Evolutionary conservation across 2,329 filamentous ascomycete genomes (phyloP), one percentile per base, ranked within the genome.

Genomic region (Fusarium goolgardi): DNA sequence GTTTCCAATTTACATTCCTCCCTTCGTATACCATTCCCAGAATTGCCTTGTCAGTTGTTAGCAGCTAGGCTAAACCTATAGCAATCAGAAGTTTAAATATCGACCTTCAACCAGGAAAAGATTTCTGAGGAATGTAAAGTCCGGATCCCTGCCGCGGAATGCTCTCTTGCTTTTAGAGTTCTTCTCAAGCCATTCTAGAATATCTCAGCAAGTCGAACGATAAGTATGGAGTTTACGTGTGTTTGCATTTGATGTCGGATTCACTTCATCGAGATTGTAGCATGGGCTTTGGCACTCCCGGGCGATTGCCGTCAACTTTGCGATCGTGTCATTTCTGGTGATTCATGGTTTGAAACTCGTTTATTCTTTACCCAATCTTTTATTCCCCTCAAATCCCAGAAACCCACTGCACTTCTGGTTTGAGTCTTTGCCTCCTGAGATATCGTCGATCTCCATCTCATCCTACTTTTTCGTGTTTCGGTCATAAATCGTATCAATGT

Each of bases 321-420:
- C n/a, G 15, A 45, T 25, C 15, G 15, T 6, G 7, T 3, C 12
- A 12, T 25, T 21, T 12, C 18, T 27, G 3, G 12, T 12, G 15
- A n/a, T 12, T 41, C 13, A 9, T 15, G 11, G 8, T 35, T 31
- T 16, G n/a, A 23, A 41, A 13, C 32, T 45, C n/a, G 8, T 53
- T 18, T 40, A 64, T 47, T 52, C 10, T 29, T 1, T 39, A 21
- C 25, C 18, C n/a, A 44, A 27, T 34, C n/a, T 25, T 52, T 50
- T 43, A 50, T 41, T 39, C 16, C 27, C 13, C 23, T 29, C 51
- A 63, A 52, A 16, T 15, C 69, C 61, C 53, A 67, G 63, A 75
- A 73, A 71, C 73, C 71, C 46, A 73, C 69, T 75, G 73, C 50
- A 73, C 69, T 72, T 71, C 70, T 49, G 54, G 50, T 50, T 51